Evolutionary conservation across 2,329 filamentous ascomycete species (phyloP), one percentile per base, ranked within the genome.

Genomic region (Fusarium euwallaceae): DNA sequence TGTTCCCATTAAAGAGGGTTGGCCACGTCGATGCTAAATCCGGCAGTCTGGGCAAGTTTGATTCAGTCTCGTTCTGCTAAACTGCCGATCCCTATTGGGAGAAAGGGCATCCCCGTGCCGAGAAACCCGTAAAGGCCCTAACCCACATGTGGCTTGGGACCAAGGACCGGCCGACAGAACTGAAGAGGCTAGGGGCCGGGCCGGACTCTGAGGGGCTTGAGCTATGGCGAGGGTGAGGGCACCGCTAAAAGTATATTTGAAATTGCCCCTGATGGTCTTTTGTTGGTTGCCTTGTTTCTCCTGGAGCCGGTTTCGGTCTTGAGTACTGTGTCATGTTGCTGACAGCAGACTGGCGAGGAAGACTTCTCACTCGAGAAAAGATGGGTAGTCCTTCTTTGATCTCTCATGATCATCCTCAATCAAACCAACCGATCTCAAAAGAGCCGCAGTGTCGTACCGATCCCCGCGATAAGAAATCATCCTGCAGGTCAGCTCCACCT

Each of bases 1-100:
- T 55, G 61, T n/a, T 29, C 34, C 34, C 27, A 45, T 36, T 55
- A 63, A 63, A 63, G 45, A 55, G 34, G 27, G 24, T 27, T 43
- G 36, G n/a, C 24, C 32, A 20, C 22, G 6, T n/a, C 27, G 8
- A 34, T 27, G 62, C 32, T 34, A 20, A 29, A 58, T 36, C 51
- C 62, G 37, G 62, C 62, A 64, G 51, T 59, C 51, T 45, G 62
- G 62, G 24, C 36, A 59, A 58, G 51, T 9, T 17, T 64, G 48
- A 24, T 34, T n/a, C 45, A 27, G 16, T 55, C 34, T 55, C 34
- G 22, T n/a, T 56, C 9, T 12, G 48, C 36, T 34, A 39, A 24
- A 39, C 61, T 64, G 61, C 24, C 61, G 61, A 64, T 64, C 61
- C 45, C 61, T 64, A 51, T 56, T 64, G 61, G 43, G 27, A 55